phyloP scores from a whole-genome alignment of 2,329 filamentous ascomycete genomes.

The Xylariaceae sp. region DNA sequence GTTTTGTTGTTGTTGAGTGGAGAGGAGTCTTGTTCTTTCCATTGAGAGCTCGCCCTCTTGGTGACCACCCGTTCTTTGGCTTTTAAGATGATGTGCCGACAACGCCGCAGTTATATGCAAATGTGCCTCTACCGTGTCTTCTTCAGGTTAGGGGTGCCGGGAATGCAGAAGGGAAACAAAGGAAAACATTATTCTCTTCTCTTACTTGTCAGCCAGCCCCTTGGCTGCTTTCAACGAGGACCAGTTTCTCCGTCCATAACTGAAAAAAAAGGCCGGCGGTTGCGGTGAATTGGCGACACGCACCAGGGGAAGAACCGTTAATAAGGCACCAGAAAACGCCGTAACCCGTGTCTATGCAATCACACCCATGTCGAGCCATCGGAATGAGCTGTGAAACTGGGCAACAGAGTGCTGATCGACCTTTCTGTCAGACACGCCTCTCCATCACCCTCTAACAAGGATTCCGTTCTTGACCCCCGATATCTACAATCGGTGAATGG shows the following conservation, averaged over 20 bases:
- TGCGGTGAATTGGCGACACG: slow-evolving; percentile 6
- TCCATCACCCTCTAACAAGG: slow-evolving; percentile 14
- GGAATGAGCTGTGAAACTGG: slow-evolving; percentile 16
- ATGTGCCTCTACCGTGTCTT: slow-evolving; percentile 21
- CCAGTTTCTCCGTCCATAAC: not conserved
- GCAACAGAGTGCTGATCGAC: slow-evolving; percentile 4
- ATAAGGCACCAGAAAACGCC: slow-evolving; percentile 29
- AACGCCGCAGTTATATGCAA: slow-evolving; percentile 31
- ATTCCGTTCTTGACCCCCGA: slow-evolving; percentile 2
- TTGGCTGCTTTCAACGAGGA: slow-evolving; percentile 4
- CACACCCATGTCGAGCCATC: slow-evolving; percentile 18
- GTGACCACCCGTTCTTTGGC: slow-evolving; percentile 16
- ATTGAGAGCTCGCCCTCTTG: slow-evolving; percentile 13
- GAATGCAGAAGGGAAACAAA: slow-evolving; percentile 10
- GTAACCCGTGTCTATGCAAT: slow-evolving; percentile 32
- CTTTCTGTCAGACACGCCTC: slow-evolving; percentile 11
- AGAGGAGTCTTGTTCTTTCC: slow-evolving; percentile 7
- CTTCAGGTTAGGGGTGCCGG: slow-evolving; percentile 14
- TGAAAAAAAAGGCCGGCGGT: slow-evolving; percentile 10
- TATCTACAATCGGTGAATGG: slow-evolving; percentile 50
- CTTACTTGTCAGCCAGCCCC: slow-evolving; percentile 4
- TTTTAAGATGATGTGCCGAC: slow-evolving; percentile 29
- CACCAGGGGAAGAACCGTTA: slow-evolving; percentile 16
- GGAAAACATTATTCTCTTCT: slow-evolving; percentile 10
- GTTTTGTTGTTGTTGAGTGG: slow-evolving; percentile 15